phyloP scores from a whole-genome alignment of 345 rosid species.

The Fremontodendron californicum region DNA sequence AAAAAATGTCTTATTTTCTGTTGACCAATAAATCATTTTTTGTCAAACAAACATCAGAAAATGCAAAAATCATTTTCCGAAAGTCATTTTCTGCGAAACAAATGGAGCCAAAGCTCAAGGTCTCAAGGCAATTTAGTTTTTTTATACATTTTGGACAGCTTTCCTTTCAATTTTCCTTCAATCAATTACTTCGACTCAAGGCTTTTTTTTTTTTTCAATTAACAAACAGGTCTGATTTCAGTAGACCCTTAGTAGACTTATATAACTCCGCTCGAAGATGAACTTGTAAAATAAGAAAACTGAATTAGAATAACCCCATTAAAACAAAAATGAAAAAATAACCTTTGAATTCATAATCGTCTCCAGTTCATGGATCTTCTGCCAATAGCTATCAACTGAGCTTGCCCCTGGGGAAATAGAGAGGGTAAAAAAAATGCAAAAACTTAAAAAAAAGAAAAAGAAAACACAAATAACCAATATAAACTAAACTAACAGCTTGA shows the following conservation, averaged over 20 bases:
- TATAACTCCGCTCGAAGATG: not conserved
- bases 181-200: not conserved
- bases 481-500: slow-evolving; percentile 10
- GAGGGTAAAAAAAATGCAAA: not conserved
- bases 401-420: slow-evolving; percentile 36
- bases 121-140: not conserved
- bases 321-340: slow-evolving; percentile 18
- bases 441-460: not conserved
- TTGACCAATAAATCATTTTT: too few species aligned
- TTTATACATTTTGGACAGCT: not conserved
- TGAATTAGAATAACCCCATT: not conserved
- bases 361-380: slow-evolving; percentile 59
- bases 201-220: not conserved
- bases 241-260: not conserved
- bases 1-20: too few species aligned
- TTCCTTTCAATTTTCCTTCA: not conserved
- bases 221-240: not conserved
- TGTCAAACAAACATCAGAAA: not conserved
- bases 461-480: not conserved
- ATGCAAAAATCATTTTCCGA: too few species aligned
- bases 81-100: not conserved
- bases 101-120: not conserved
- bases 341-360: slow-evolving; percentile 82
- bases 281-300: not conserved
- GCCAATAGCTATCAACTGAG: slow-evolving; percentile 45